A percentile compares a stretch with the other conserved stretches of the same genome.
Evolutionary conservation across 768 basidiomycete species (phyloP).

Genomic region (Podaxis sp.): DNA sequence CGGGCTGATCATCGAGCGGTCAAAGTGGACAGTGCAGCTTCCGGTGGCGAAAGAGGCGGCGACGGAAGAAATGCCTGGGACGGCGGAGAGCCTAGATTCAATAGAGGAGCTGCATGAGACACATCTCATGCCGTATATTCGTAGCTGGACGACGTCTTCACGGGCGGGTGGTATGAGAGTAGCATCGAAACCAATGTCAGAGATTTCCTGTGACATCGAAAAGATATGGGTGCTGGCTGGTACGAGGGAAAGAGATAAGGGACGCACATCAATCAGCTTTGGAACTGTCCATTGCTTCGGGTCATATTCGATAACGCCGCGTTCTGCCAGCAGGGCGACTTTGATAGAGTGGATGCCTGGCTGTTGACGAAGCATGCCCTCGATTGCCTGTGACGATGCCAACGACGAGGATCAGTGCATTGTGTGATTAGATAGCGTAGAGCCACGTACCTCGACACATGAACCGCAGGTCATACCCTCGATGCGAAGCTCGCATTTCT

Average conservation of each 20-base stretch:
- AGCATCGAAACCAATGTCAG: constrained; percentile 91
- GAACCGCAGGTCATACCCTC: constrained; percentile 91
- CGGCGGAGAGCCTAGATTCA: constrained; percentile 61
- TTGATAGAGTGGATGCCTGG: constrained; percentile 90
- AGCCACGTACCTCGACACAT: constrained; percentile 73
- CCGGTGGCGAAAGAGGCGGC: constrained; percentile 77
- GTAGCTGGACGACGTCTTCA: constrained; percentile 69
- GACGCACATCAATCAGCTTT: constrained; percentile 72
- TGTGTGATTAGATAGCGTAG: neutral
- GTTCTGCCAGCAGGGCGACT: constrained; percentile 96
- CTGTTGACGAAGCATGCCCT: constrained; percentile 77
- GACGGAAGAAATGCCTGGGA: constrained; percentile 75
- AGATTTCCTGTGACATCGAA: constrained; percentile 68
- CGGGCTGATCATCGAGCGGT: constrained; percentile 67
- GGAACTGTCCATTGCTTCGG: constrained; percentile 75
- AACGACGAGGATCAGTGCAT: neutral
- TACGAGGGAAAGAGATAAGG: neutral
- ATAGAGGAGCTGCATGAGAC: constrained; percentile 78
- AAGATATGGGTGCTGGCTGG: constrained; percentile 11
- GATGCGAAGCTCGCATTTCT: constrained; percentile 76
- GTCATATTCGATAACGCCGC: constrained; percentile 90
- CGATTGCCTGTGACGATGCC: constrained; percentile 62
- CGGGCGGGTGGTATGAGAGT: constrained; percentile 65
- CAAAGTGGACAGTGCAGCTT: constrained; percentile 74
- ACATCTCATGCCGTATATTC: constrained; percentile 92